phyloP scores from a whole-genome alignment of 805 yeast species.

The Candida ponderosae region DNA sequence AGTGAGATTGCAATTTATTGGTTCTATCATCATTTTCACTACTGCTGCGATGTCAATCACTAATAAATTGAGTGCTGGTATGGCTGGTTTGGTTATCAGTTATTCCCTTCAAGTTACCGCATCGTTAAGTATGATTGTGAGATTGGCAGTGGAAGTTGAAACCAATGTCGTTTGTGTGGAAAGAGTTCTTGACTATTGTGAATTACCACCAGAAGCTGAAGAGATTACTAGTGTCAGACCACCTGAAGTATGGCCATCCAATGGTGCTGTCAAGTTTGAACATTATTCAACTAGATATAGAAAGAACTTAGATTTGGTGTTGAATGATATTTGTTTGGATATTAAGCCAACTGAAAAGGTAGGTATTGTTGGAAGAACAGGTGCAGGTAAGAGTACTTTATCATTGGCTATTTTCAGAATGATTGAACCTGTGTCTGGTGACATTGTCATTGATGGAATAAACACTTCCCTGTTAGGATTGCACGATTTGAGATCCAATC shows the following conservation, averaged over 20 bases:
- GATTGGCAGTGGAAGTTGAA: conserved; percentile 98
- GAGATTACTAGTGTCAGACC: conserved; percentile 64
- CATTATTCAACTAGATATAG: conserved; percentile 82
- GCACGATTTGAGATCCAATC: conserved; percentile 63
- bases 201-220: conserved; percentile 81
- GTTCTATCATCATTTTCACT: conserved; percentile 79
- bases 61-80: conserved; percentile 74
- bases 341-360: conserved; percentile 74
- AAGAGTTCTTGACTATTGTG: conserved; percentile 82
- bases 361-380: conserved; percentile 96
- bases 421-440: conserved; percentile 70
- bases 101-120: conserved; percentile 92
- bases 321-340: conserved; percentile 56
- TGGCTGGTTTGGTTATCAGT: conserved; percentile 88
- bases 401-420: conserved; percentile 80
- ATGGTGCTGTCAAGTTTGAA: conserved; percentile 60
- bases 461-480: conserved; percentile 65
- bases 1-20: conserved; percentile 84
- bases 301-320: conserved; percentile 69
- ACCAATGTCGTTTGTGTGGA: conserved; percentile 96
- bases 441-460: conserved; percentile 63
- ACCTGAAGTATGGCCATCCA: conserved; percentile 60
- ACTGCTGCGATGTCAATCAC: conserved; percentile 66
- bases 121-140: conserved; percentile 91
- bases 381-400: conserved; percentile 89